Evolutionary conservation across 345 rosid genomes (phyloP), one percentile per base, ranked within the genome.

Genomic region (Passiflora organensis): DNA sequence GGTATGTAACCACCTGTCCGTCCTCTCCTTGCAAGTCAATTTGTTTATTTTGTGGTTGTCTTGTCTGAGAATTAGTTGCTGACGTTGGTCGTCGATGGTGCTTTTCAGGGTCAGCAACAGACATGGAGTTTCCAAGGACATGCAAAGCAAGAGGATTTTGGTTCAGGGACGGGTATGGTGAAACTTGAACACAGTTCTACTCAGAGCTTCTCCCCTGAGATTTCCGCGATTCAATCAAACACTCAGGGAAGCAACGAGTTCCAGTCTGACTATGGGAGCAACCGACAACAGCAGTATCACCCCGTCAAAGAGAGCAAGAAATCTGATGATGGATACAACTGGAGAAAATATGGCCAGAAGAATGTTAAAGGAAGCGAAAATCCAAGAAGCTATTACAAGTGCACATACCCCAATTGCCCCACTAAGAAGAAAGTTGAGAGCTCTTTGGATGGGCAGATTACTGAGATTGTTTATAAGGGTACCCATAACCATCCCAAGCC

Each of bases 261-360:
- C 60, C 78, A 62, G 44, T 56, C 82, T 10, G 77, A 67, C 57
- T 56, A 32, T 60, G 69, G 64, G 57, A 65, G 53, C 2, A 67
- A 58, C 18, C 55, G 55, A 22, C 71, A 60, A 4, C 78, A 61
- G 13, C 89, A 70, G 52, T 39, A 74, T 43, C 81, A 67, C 71
- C n/a, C 74, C 1, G 53, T 74, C 6, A 76, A 81, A 64, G 93
- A 74, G 58, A 77, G 70, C 58, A 80, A 77, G 51, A 82, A 68
- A 71, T 76, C 96, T 10, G 90, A 83, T 8, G 97, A 87, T 66
- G 97, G 97, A 23, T 91, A 82, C 71, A 85, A 87, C 25, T 91
- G 97, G 97, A 77, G 96, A n/a, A 91, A 91, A 72, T 91, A 91
- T 63, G 97, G 97, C 2, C 97, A 91, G 56, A 91, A 91, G 64